A percentile compares a stretch with the other conserved stretches of the same genome.
Evolutionary conservation across 169 alveolate species (phyloP).

Genomic region (Plasmodium fragile): DNA sequence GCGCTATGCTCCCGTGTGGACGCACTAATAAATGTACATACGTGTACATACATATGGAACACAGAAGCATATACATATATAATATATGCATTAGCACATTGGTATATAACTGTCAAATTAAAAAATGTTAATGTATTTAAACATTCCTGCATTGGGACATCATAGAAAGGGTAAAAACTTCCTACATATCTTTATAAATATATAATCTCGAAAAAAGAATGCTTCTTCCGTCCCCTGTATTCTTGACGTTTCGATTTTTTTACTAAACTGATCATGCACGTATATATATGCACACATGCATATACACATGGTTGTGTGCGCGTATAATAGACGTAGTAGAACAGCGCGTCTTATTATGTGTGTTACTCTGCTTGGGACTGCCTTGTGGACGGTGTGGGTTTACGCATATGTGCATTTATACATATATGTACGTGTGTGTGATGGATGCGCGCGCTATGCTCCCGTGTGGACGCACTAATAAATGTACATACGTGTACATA

Average conservation of each 20-base stretch:
- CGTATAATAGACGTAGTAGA: background rate
- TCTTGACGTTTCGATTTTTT: background rate
- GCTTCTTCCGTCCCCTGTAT: background rate
- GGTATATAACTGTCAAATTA: constrained; percentile 9
- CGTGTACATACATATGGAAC: background rate
- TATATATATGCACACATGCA: background rate
- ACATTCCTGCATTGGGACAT: constrained; percentile 6
- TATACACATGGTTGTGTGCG: background rate
- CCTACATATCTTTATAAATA: constrained; percentile 21
- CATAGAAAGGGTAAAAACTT: background rate
- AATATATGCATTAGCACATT: background rate
- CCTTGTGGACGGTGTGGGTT: background rate
- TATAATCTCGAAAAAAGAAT: constrained; percentile 4
- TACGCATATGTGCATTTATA: background rate
- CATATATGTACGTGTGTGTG: background rate
- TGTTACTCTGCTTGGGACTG: background rate
- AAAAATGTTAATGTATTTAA: background rate
- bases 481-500: background rate
- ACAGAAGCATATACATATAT: background rate
- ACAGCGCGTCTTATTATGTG: background rate
- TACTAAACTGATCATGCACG: background rate
- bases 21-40: background rate
- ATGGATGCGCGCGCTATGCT: background rate
- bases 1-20: background rate
- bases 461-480: background rate